phyloP scores from a whole-genome alignment of 2,329 filamentous ascomycete species.

The Colletotrichum australisinense region DNA sequence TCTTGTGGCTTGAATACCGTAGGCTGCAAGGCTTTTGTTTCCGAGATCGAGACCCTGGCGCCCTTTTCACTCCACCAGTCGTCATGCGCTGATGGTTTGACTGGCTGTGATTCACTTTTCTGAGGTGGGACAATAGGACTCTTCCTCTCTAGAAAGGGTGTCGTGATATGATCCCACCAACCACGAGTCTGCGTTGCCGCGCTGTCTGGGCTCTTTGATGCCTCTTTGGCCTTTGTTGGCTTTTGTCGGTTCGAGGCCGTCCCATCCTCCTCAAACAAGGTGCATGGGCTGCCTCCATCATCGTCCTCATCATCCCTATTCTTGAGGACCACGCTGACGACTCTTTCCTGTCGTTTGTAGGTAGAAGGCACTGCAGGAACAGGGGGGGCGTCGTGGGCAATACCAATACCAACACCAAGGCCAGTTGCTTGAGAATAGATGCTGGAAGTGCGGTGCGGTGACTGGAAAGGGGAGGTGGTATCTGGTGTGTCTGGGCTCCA shows the following conservation, averaged over 20 bases:
- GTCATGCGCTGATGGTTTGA: slow-evolving; percentile 42
- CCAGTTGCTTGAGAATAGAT: slow-evolving; percentile 69
- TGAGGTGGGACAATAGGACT: slow-evolving; percentile 28
- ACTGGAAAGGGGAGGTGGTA: slow-evolving; percentile 54
- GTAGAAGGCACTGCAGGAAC: slow-evolving; percentile 67
- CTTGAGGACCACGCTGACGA: slow-evolving; percentile 35
- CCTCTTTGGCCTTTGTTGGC: slow-evolving; percentile 51
- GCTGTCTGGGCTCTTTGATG: slow-evolving; percentile 55
- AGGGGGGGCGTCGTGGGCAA: slow-evolving; percentile 61
- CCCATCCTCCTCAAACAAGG: slow-evolving; percentile 78
- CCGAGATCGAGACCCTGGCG: slow-evolving; percentile 15
- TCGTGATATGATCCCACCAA: slow-evolving; percentile 84
- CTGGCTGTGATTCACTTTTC: slow-evolving; percentile 38
- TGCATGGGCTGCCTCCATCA: slow-evolving; percentile 68
- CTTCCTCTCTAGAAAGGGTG: slow-evolving; percentile 69
- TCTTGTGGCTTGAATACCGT: slow-evolving; percentile 6
- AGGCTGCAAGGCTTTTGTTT: background rate
- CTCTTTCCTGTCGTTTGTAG: slow-evolving; percentile 51
- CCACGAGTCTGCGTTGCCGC: slow-evolving; percentile 71
- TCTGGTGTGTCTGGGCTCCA: slow-evolving; percentile 74
- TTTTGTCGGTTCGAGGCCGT: slow-evolving; percentile 51
- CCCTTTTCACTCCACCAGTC: slow-evolving; percentile 51
- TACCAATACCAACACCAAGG: slow-evolving; percentile 40
- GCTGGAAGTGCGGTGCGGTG: slow-evolving; percentile 64
- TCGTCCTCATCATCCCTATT: slow-evolving; percentile 63